phyloP scores from a whole-genome alignment of 2,329 filamentous ascomycete genomes.

The Pseudovirgaria hyperparasitica region DNA sequence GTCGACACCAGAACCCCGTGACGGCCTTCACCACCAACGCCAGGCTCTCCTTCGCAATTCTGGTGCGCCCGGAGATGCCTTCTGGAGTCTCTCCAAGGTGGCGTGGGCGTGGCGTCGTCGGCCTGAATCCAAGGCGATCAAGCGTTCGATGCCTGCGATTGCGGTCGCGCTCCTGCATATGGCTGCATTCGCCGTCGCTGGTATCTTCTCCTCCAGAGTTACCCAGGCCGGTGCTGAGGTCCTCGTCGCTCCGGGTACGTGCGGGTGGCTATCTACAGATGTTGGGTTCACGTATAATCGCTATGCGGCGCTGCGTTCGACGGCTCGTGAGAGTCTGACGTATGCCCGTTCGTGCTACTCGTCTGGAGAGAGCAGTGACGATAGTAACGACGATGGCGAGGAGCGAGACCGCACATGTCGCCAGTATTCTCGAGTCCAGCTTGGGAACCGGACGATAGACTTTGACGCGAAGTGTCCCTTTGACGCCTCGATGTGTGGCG shows the following conservation, averaged over 20 bases:
- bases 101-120: slow-evolving; percentile 8
- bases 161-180: slow-evolving; percentile 10
- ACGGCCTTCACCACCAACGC: slow-evolving; percentile 13
- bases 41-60: slow-evolving; percentile 13
- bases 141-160: no score
- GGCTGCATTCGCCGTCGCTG: slow-evolving; percentile 12
- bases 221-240: slow-evolving; percentile 19
- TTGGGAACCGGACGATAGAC: no score
- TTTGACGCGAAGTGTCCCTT: slow-evolving; percentile 11
- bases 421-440: no score
- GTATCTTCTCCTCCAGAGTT: slow-evolving; percentile 21
- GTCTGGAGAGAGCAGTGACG: no score
- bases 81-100: slow-evolving; percentile 9
- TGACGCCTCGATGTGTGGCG: slow-evolving; percentile 6
- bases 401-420: no score
- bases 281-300: no score
- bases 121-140: no score
- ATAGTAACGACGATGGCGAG: no score
- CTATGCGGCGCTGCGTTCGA: no score
- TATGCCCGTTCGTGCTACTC: no score
- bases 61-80: slow-evolving; percentile 9
- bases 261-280: no score
- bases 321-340: no score
- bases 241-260: slow-evolving; percentile 14
- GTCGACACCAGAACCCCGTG: slow-evolving; percentile 6